Conservation (phyloP, 2,329 filamentous ascomycete genomes). For the Parasarocladium wereldwijsianum region DNA sequence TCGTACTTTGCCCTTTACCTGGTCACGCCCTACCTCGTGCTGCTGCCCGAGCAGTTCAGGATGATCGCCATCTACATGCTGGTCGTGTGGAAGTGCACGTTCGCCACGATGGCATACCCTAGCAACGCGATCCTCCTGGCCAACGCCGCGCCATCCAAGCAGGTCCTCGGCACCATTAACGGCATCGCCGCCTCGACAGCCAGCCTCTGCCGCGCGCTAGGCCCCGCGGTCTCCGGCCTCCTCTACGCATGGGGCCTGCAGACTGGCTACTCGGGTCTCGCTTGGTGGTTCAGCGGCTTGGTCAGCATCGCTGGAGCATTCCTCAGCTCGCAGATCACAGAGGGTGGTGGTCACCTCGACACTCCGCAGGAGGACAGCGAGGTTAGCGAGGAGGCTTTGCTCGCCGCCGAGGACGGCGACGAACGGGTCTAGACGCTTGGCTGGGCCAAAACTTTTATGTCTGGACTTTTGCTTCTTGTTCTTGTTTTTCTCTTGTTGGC, state of each 20-base stretch:
- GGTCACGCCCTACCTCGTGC: slow-evolving; percentile 72
- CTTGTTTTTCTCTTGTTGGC: no score
- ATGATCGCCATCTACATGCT: slow-evolving; percentile 63
- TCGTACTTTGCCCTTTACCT: slow-evolving; percentile 83
- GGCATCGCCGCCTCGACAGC: slow-evolving; percentile 84
- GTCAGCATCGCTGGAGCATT: slow-evolving; percentile 63
- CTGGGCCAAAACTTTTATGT: neutral
- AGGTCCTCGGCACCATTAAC: slow-evolving; percentile 82
- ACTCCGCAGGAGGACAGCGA: slow-evolving; percentile 24
- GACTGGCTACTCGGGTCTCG: slow-evolving; percentile 70
- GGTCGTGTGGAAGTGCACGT: slow-evolving; percentile 84
- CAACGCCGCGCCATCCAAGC: slow-evolving; percentile 71
- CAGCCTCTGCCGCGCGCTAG: slow-evolving; percentile 75
- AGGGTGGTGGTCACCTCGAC: slow-evolving; percentile 35
- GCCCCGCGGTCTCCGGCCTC: slow-evolving; percentile 74
- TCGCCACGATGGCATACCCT: slow-evolving; percentile 82
- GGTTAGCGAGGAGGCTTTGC: slow-evolving; percentile 16
- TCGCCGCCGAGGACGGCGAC: slow-evolving; percentile 18
- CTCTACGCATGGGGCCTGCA: slow-evolving; percentile 70
- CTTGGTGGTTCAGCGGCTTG: slow-evolving; percentile 82
- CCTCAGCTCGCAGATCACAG: slow-evolving; percentile 62
- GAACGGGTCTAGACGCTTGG: slow-evolving; percentile 14
- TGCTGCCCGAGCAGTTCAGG: slow-evolving; percentile 59
- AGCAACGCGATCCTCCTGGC: slow-evolving; percentile 79
- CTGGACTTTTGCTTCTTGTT: slow-evolving; percentile 3